Conservation (phyloP, 208 protist genomes). For the Crithidia acanthocephali region DNA sequence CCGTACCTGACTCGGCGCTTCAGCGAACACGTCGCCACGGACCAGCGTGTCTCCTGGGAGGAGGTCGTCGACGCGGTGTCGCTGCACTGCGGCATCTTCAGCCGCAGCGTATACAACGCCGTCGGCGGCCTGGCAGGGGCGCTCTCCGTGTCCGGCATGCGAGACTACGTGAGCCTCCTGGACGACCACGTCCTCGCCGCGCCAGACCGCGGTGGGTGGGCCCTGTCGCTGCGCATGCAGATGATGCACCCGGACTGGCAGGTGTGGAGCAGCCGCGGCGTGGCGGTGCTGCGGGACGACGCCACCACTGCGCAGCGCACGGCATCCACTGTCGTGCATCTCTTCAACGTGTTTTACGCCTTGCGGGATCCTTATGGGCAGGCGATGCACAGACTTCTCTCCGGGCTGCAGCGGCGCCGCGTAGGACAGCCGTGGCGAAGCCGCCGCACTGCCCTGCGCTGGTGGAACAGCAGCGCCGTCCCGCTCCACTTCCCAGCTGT, state of each 20-base stretch:
- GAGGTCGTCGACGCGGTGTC: constrained; percentile 33
- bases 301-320: not conserved
- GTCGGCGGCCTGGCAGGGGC: constrained; percentile 28
- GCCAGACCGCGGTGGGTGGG: constrained; percentile 36
- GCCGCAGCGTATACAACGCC: constrained; percentile 29
- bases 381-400: not conserved
- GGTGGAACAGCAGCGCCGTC: not conserved
- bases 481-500: constrained; percentile 20
- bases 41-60: constrained; percentile 33
- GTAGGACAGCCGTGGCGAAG: not conserved
- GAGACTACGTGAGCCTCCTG: not conserved
- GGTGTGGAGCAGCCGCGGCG: constrained; percentile 30
- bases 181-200: not conserved
- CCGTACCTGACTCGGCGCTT: constrained; percentile 30
- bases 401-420: constrained; percentile 20
- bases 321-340: not conserved
- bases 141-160: not conserved
- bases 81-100: constrained; percentile 37
- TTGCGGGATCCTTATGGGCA: not conserved
- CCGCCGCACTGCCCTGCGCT: not conserved
- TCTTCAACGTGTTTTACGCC: not conserved
- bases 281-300: constrained; percentile 28
- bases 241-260: constrained; percentile 31
- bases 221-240: constrained; percentile 29
- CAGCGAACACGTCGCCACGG: constrained; percentile 23